These are phyloP conservation scores for Leccinellum albellum DNA, from an alignment of 768 basidiomycete genomes.

Conservation along the genomic window DNA sequence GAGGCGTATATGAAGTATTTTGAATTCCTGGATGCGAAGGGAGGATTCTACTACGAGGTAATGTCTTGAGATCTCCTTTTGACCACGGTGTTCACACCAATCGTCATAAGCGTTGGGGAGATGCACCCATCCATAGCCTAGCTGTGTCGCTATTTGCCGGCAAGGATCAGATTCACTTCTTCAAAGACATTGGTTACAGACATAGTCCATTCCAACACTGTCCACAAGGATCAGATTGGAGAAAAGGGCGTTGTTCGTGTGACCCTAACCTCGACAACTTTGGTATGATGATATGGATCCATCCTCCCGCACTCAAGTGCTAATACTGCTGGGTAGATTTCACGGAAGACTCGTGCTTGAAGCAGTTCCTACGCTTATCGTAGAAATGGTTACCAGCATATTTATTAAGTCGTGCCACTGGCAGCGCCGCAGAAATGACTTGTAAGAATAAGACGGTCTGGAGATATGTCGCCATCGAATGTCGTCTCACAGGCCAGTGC, in stretches of 20 bases:
- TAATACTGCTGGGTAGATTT: conserved; percentile 21
- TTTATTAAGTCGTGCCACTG: neutral
- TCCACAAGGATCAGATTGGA: conserved; percentile 70
- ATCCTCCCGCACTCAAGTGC: neutral
- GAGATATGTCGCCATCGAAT: too few relatives aligned
- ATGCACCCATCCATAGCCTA: conserved; percentile 89
- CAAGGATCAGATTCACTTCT: conserved; percentile 92
- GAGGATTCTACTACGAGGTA: conserved; percentile 90
- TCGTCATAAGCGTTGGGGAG: conserved; percentile 74
- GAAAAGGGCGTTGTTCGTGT: conserved; percentile 84
- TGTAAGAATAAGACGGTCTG: neutral
- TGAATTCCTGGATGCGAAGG: conserved; percentile 70
- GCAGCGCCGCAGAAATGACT: neutral
- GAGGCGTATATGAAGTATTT: conserved; percentile 84
- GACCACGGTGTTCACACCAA: conserved; percentile 2
- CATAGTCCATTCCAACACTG: conserved; percentile 96
- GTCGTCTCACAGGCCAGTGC: neutral
- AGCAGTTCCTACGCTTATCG: conserved; percentile 25
- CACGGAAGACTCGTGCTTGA: conserved; percentile 27
- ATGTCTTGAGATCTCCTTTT: neutral
- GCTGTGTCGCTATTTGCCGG: conserved; percentile 85
- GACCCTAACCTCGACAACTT: conserved; percentile 70
- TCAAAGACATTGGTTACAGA: conserved; percentile 89
- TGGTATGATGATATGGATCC: conserved; percentile 40
- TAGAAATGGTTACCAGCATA: conserved; percentile 9